Base-by-base conservation (phyloP, 2,329 filamentous ascomycete species). In the Mycosphaerella sp. region DNA sequence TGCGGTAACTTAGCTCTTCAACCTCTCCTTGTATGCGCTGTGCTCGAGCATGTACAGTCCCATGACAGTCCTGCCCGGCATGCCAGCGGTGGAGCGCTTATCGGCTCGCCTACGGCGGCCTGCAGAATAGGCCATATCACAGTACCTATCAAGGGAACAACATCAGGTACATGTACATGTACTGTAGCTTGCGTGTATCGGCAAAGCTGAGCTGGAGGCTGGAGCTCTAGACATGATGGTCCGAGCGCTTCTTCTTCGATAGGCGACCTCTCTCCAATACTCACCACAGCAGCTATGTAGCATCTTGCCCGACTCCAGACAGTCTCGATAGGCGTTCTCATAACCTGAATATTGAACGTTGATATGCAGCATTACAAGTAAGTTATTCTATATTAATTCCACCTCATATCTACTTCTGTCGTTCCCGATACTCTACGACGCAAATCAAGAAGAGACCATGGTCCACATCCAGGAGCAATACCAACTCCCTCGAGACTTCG, bases 401-500 rank as follows among this genome's bases (percentile, higher is more conserved):
- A 34, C 4, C 30, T 34, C 30, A 12, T 1, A 34, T 34, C 4
- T n/a, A 6, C 30, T 34, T 34, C 10, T 10, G 10, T 12, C 6
- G 7, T 12, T 34, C 13, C 6, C 30, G n/a, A n/a, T n/a, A n/a
- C n/a, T n/a, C n/a, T n/a, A n/a, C n/a, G n/a, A n/a, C n/a, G 30
- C 30, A 34, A 34, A 34, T n/a, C 4, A 32, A 10, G 4, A 32
- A 32, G 9, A 34, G 25, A 59, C 32, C 18, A 64, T 62, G 60
- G 53, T 64, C 25, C 64, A 69, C 40, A 58, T 65, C 17, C 65
- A 70, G 53, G 62, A 66, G 37, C 56, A 63, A 28, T 54, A 69
- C 35, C 67, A 70, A 51, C 52, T 69, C n/a, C 67, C 68, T 2
- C 63, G 68, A 37, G 67, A 71, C 54, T 70, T 71, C 44, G 65